Conservation (phyloP, 371 early-diverging fungal species). For the Quaeritorhiza haematococci region DNA sequence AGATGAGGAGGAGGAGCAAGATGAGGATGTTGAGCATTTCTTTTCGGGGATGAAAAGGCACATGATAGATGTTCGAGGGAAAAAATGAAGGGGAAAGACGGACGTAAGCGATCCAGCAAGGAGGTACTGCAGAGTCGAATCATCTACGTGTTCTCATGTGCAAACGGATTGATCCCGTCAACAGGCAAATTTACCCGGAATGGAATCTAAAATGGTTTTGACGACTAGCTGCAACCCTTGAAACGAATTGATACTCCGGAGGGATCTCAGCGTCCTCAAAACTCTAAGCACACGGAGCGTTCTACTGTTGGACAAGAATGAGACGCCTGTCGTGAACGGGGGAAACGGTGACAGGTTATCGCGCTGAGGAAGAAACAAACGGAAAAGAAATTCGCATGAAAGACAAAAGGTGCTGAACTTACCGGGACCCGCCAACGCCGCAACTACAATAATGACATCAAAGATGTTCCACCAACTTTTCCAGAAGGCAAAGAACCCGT, state of each 20-base stretch:
- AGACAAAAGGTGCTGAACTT: background rate
- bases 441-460: constrained; percentile 24
- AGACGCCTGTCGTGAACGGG: too few relatives aligned
- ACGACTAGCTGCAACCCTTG: constrained; percentile 32
- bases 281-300: constrained; percentile 32
- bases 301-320: constrained; percentile 11
- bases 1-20: constrained; percentile 32
- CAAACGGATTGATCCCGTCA: background rate
- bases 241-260: constrained; percentile 24
- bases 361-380: background rate
- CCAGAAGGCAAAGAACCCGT: constrained; percentile 32
- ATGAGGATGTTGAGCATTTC: constrained; percentile 36
- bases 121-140: too few relatives aligned
- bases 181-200: constrained; percentile 17
- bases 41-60: background rate
- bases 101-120: too few relatives aligned
- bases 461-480: constrained; percentile 32
- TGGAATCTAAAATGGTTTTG: constrained; percentile 26
- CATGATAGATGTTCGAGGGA: too few relatives aligned
- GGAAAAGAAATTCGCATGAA: background rate
- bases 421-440: constrained; percentile 22
- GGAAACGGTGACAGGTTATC: too few relatives aligned
- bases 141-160: background rate
- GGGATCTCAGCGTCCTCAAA: constrained; percentile 26
- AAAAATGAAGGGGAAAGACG: too few relatives aligned